Evolutionary conservation across 1,284 basidiomycete genomes (phyloP), one percentile per base, ranked within the genome.

Genomic region (Mycosarcoma mackinlayi): DNA sequence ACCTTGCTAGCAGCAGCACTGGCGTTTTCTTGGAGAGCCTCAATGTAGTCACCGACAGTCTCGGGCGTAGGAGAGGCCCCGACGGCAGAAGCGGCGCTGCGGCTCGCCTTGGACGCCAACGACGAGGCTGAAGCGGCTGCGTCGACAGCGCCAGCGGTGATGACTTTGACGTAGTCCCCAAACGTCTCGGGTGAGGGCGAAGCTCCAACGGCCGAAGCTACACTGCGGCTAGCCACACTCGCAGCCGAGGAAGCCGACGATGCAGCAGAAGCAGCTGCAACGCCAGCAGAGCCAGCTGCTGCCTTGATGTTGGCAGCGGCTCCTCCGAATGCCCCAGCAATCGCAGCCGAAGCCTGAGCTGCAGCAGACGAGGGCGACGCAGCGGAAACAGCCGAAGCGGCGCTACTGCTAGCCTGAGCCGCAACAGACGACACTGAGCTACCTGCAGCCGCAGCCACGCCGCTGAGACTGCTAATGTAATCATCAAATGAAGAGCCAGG

Each of bases 401-500:
- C 38, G 37, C 53, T 59, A 39, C 58, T 56, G 35, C 47, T 59
- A 4, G 66, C 66, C 39, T 59, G 35, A 6, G 48, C 44, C 13
- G 59, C 59, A 14, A 23, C 51, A 18, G 59, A 62, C 16, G 66
- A 51, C 0, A 52, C 48, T 3, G 58, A 57, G n/a, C 45, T 49
- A 21, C 38, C 42, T 14, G 34, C 64, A 28, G 58, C 52, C 9
- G 28, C 56, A 1, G 45, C 55, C 5, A 38, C 41, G 14, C 50
- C 57, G 23, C 48, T 60, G 24, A 66, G 38, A 24, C 64, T 59
- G 46, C 25, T 54, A 34, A 59, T 24, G 37, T 59, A 58, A 40
- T 64, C 57, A 28, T 69, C 60, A 24, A 69, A 68, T n/a, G 55
- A 50, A n/a, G 59, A 62, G 9, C 59, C 66, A 11, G 60, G 64